Base-by-base conservation (phyloP, 169 alveolate species). In the Plasmodium gaboni region DNA sequence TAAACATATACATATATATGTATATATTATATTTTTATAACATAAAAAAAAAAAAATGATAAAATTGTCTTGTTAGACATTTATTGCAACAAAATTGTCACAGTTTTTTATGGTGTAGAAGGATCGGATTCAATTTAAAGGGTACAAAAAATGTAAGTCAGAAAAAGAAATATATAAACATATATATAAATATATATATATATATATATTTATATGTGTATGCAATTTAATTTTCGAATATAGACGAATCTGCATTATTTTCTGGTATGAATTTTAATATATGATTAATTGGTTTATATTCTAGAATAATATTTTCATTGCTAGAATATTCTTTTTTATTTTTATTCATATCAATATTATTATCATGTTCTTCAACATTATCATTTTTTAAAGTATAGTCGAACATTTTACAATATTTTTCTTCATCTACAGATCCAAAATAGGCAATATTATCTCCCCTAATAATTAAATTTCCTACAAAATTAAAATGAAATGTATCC, bases 361-460 rank as follows among this genome's bases (percentile, higher is more conserved):
- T 73, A 22, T 13, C 80, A 12, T 19, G 19, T 15, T 46, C 53
- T 3, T 53, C 69, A 28, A 44, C 73, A 19, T 4, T 71, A 44
- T n/a, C 55, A 28, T 67, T 42, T 65, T 22, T 24, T 51, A 67
- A 42, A 3, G 91, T 53, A 73, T 94, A 94, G 13, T 91, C 88
- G 57, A 94, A 94, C 76, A 91, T 76, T 26, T 85, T 83, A 24
- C 92, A 69, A 48, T 94, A 94, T 26, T 89, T 80, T 9, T 73
- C 92, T 22, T 87, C 95, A 69, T 94, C 96, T 6, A 94, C 63
- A 10, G 95, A 89, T 38, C 96, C 93, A 53, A 94, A 94, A 63
- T 94, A 94, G 26, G 96, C 94, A 61, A 94, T 92, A 67, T 95
- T 94, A 67, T 94, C 96, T 28, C 96, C 96, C 42, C 96, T 69